Evolutionary conservation across 2,329 filamentous ascomycete genomes (phyloP).

Genomic region (Aspergillus viridinutans): DNA sequence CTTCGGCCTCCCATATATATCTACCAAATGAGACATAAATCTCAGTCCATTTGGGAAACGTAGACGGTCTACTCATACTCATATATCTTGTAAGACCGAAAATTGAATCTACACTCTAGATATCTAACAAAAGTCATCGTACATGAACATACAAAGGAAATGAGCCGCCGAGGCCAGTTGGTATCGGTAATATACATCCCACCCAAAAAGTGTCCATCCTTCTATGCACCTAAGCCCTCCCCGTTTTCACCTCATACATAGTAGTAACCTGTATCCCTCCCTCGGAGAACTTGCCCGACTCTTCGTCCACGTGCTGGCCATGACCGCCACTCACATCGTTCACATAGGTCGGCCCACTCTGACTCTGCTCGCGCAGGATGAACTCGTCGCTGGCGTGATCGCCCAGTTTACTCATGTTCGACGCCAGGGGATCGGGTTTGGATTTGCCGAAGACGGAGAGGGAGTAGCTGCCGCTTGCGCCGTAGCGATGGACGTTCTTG

Average conservation of each 20-base stretch:
- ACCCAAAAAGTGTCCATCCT: no score
- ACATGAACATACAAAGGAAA: not conserved
- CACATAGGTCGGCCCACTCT: not conserved
- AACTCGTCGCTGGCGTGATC: constrained; percentile 10
- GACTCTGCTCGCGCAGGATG: constrained; percentile 4
- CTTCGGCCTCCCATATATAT: no score
- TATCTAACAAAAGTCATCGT: not conserved
- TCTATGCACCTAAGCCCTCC: not conserved
- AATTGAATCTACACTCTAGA: not conserved
- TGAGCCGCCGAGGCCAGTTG: not conserved
- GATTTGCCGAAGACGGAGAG: constrained; percentile 6
- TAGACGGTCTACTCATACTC: no score
- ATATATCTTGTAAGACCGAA: no score
- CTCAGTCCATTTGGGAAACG: no score
- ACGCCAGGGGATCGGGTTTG: constrained; percentile 5
- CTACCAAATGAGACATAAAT: no score
- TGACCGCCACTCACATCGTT: constrained; percentile 4
- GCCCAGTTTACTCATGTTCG: not conserved
- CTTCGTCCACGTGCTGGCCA: constrained; percentile 7
- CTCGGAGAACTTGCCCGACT: constrained; percentile 1
- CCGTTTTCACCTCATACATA: constrained; percentile 14
- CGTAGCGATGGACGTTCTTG: not conserved
- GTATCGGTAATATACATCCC: not conserved
- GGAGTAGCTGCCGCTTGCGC: constrained; percentile 5
- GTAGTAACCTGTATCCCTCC: constrained; percentile 18